Percentiles rank a stretch among this genome's conserved stretches.
These are phyloP conservation scores for Eutrema yunnanense DNA, from an alignment of 345 rosid genomes.

Conservation along the genomic window DNA sequence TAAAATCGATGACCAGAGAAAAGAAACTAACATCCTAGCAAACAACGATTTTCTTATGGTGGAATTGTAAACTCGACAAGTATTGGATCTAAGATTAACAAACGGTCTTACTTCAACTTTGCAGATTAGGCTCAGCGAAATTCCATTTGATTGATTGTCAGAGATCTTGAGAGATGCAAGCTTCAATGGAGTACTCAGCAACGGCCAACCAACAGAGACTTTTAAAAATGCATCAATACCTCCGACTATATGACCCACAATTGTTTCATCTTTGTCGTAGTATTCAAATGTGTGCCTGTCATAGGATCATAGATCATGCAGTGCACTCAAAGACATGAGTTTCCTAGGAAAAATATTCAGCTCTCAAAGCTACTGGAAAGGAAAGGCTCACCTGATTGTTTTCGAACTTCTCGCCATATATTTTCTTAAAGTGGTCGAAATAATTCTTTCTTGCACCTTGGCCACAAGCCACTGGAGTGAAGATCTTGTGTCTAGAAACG, in stretches of 20 bases:
- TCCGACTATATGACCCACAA: slow-evolving; percentile 54
- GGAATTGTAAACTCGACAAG: background rate
- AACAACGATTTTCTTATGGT: background rate
- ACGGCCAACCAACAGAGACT: slow-evolving; percentile 72
- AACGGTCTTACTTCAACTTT: slow-evolving; percentile 55
- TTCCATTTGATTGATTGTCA: slow-evolving; percentile 39
- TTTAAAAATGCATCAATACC: slow-evolving; percentile 58
- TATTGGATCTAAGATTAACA: background rate
- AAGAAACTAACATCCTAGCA: background rate
- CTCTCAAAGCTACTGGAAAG: slow-evolving; percentile 3
- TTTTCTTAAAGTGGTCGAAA: slow-evolving; percentile 55
- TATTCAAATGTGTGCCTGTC: slow-evolving; percentile 67
- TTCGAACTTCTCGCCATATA: slow-evolving; percentile 44
- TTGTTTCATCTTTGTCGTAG: slow-evolving; percentile 55
- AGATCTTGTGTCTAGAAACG: slow-evolving; percentile 40
- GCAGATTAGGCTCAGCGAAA: slow-evolving; percentile 50
- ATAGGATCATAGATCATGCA: slow-evolving; percentile 10
- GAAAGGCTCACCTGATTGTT: slow-evolving; percentile 48
- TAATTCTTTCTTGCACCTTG: slow-evolving; percentile 64
- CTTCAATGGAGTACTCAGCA: slow-evolving; percentile 22
- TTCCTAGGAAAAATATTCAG: background rate
- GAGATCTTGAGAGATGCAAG: slow-evolving; percentile 38
- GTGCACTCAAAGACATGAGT: background rate
- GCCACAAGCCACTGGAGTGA: slow-evolving; percentile 62
- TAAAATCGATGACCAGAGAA: background rate